phyloP scores from a whole-genome alignment of 2,329 filamentous ascomycete species.

The Botrytis sinoallii region DNA sequence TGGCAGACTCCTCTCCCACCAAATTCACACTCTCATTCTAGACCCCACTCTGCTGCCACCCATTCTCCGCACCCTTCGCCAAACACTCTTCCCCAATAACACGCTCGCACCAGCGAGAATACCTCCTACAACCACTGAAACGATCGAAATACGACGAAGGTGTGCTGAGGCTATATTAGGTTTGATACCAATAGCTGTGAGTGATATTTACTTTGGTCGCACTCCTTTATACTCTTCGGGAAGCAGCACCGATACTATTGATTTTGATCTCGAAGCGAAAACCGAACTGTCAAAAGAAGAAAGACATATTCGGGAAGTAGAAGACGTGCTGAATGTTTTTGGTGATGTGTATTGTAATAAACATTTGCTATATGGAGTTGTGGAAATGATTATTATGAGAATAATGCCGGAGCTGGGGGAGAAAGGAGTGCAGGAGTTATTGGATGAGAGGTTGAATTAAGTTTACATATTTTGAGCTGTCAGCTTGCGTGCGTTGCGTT shows the following conservation, averaged over 20 bases:
- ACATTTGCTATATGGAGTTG: conserved; percentile 76
- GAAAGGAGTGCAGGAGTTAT: conserved; percentile 66
- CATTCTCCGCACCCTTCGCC: conserved; percentile 68
- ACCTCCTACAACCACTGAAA: conserved; percentile 59
- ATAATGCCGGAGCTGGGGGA: conserved; percentile 81
- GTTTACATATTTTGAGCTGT: background rate
- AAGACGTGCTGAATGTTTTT: conserved; percentile 67
- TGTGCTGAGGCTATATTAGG: conserved; percentile 59
- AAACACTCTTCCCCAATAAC: conserved; percentile 83
- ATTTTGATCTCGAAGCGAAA: background rate
- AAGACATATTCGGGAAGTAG: conserved; percentile 38
- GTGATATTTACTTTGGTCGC: conserved; percentile 41
- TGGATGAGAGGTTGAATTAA: conserved; percentile 64
- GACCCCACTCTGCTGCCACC: conserved; percentile 62
- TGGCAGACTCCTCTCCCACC: conserved; percentile 49
- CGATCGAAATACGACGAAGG: conserved; percentile 60
- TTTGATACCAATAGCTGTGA: conserved; percentile 43
- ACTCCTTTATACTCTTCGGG: background rate
- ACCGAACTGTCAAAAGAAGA: conserved; percentile 7
- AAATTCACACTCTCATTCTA: conserved; percentile 55
- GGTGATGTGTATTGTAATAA: conserved; percentile 88
- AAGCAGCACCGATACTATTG: background rate
- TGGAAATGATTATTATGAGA: conserved; percentile 79
- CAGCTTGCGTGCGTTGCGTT: conserved; percentile 1
- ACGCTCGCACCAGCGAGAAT: conserved; percentile 62